Base-by-base conservation (phyloP, 495 filamentous ascomycete genomes). In the Arthonia radiata region DNA sequence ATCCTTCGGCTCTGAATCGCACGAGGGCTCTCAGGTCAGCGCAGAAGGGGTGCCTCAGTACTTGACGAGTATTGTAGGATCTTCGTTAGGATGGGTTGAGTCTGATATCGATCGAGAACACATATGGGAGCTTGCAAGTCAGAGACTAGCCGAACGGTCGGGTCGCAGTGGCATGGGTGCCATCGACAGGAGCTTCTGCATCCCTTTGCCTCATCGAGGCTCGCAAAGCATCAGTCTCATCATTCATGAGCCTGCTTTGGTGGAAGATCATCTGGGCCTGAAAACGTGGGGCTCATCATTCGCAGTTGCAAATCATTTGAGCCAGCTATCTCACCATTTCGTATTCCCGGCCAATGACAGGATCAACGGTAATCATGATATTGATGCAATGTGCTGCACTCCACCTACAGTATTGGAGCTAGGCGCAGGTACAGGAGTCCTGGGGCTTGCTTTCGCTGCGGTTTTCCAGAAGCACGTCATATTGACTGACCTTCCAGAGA, bases 211-310 rank as follows among this genome's bases (percentile, higher is more conserved):
- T 10, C 23, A 11, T 11, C 7, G 11, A 11, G 7, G 11, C 19
- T 11, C 6, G 11, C 19, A 22, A 11, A 22, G 19, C 19, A 22
- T 11, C 19, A 22, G 19, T 22, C 19, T 22, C 19, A 22, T 11
- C 19, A 47, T 89, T 27, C 63, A 82, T 34, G 86, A 97, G 40
- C 86, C 86, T 0, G 67, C 80, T 2, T 48, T 92, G 27, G 90
- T 76, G 0, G 64, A 71, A 2, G 86, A 92, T 44, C 71, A 82
- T 30, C 60, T 93, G 10, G 86, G 86, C 7, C 60, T 80, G 39
- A 93, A 93, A 41, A 93, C 82, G 0, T 92, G 82, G 82, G 67
- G 74, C 0, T 78, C 78, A 0, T 79, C 79, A 0, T 86, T 76
- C 41, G n/a, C n/a, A n/a, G n/a, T n/a, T n/a, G n/a, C n/a, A n/a